Evolutionary conservation across 768 basidiomycete genomes (phyloP).

Genomic region (Agaricus bisporus): DNA sequence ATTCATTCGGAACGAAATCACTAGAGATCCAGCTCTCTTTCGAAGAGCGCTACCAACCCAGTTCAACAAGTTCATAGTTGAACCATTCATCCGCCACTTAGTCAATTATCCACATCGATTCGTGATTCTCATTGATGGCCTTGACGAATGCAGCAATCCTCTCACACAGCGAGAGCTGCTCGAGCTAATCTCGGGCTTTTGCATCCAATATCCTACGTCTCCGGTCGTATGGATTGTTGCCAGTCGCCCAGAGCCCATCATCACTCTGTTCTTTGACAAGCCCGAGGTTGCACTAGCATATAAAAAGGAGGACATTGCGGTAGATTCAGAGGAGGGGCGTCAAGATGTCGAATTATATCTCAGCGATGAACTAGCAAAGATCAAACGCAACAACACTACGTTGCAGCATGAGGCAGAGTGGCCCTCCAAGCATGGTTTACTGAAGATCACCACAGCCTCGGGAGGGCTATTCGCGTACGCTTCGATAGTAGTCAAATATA

Average conservation of each 20-base stretch:
- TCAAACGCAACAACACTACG: background rate
- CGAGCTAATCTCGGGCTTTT: background rate
- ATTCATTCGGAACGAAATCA: background rate
- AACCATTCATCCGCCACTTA: background rate
- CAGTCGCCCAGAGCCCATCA: constrained; percentile 21
- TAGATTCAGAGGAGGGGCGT: constrained; percentile 11
- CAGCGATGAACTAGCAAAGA: constrained; percentile 4
- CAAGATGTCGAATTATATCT: constrained; percentile 12
- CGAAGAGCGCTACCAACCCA: background rate
- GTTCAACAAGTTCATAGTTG: background rate
- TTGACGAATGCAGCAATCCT: background rate
- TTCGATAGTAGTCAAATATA: constrained; percentile 17
- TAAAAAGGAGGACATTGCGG: background rate
- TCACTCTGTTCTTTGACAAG: constrained; percentile 10
- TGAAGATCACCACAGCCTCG: constrained; percentile 14
- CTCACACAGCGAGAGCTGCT: constrained; percentile 15
- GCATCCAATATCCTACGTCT: background rate
- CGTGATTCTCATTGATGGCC: background rate
- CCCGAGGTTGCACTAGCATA: background rate
- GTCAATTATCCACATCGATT: background rate
- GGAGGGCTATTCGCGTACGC: constrained; percentile 22
- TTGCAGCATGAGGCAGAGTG: constrained; percentile 1
- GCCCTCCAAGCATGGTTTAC: constrained; percentile 12
- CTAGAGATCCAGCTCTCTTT: background rate
- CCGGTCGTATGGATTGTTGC: constrained; percentile 20